Evolutionary conservation across 306 rosid genomes (phyloP), one percentile per base, ranked within the genome.

Genomic region (Ammopiptanthus mongolicus): DNA sequence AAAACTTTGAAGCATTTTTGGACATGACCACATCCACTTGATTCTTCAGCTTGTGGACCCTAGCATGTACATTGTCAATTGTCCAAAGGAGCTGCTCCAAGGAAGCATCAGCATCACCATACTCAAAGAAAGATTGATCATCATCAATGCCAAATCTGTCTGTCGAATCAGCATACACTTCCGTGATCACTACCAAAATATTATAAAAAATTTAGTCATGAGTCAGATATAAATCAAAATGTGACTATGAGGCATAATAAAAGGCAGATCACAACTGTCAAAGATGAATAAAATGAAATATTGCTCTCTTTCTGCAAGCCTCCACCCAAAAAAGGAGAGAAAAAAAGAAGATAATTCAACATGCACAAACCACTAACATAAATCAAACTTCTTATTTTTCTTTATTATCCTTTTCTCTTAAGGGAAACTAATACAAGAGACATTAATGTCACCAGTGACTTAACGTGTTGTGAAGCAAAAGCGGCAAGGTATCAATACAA

Each of bases 41-140:
- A 76, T 69, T 67, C 89, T 86, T 94, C 63, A 94, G 81, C 73
- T 78, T 87, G 84, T 86, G 89, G 83, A 91, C 91, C 84, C 89
- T 84, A 42, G 89, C 63, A 50, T 88, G 93, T 71, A 83, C 61
- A 25, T 58, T 67, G 85, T 94, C 98, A 21, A 91, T 91, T 80
- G 78, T 80, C 91, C 84, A 84, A 44, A 94, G 90, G 51, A 91
- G 78, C 68, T 86, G 91, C 87, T 90, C 96, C 84, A 86, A 68
- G 18, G 85, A 78, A 74, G 59, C 56, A 51, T 91, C 92, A 62
- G 76, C 59, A 9, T 86, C 92, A 13, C 75, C 76, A 42, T 73
- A 78, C 83, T 86, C 89, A 55, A 91, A 78, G 42, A 82, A 44
- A 53, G 86, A 70, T 66, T 80, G 87, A 23, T 84, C 88, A 58